Conservation (phyloP, 2,329 filamentous ascomycete species). For the Colletotrichum sp. region DNA sequence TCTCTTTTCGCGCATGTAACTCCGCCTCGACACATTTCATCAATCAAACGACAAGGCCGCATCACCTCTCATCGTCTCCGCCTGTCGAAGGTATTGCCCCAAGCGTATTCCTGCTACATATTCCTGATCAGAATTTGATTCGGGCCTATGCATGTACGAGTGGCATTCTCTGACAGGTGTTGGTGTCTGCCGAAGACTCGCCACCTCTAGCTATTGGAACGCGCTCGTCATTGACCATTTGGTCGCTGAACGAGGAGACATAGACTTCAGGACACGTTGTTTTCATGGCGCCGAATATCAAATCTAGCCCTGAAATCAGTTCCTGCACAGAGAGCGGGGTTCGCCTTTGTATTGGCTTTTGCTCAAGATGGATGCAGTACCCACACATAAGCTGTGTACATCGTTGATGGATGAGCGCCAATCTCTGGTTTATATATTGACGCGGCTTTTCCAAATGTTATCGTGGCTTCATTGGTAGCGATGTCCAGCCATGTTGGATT, state of each 20-base stretch:
- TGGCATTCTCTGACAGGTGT: neutral
- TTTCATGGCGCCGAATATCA: accelerated
- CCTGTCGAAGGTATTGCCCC: neutral
- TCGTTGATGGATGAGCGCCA: neutral
- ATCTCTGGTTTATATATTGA: neutral
- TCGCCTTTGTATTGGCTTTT: neutral
- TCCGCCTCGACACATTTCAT: neutral
- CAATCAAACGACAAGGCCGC: neutral
- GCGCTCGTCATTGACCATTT: accelerated
- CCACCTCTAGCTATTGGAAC: neutral
- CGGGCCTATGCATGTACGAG: no score
- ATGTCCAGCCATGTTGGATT: no score
- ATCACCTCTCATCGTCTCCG: neutral
- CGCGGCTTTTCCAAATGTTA: neutral
- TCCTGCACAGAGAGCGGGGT: neutral
- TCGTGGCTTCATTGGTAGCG: neutral
- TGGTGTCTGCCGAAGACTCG: neutral
- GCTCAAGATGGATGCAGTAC: neutral
- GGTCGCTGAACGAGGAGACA: neutral
- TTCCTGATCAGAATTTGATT: no score
- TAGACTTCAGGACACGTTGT: neutral
- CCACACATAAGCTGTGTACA: neutral
- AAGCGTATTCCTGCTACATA: neutral
- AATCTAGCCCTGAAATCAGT: neutral
- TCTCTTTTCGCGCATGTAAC: neutral